These are phyloP conservation scores for Yamadazyma phyllophila DNA, from an alignment of 805 yeast species.

Conservation along the genomic window DNA sequence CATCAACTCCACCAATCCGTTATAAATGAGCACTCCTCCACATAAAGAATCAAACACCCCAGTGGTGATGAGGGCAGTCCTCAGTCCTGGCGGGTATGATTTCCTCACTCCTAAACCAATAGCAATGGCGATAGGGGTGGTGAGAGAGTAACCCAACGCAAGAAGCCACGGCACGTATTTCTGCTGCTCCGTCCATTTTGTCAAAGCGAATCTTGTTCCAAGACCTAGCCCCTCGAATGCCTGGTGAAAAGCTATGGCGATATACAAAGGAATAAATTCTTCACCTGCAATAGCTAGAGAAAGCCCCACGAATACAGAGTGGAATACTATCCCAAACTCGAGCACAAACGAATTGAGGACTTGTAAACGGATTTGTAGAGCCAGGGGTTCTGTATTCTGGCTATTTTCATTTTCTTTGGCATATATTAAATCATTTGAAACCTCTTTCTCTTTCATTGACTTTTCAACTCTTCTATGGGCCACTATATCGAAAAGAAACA, in stretches of 20 bases:
- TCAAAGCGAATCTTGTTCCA: conserved; percentile 59
- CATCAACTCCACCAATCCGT: conserved; percentile 75
- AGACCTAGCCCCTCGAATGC: conserved; percentile 83
- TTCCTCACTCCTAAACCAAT: conserved; percentile 75
- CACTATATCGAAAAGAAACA: conserved; percentile 51
- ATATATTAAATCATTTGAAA: conserved; percentile 12
- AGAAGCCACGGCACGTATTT: conserved; percentile 56
- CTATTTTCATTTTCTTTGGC: conserved; percentile 25
- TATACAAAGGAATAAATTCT: conserved; percentile 66
- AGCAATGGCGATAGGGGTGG: conserved; percentile 75
- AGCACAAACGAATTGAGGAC: conserved; percentile 46
- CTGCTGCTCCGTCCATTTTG: conserved; percentile 32
- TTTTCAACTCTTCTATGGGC: conserved; percentile 34
- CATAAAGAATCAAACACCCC: conserved; percentile 77
- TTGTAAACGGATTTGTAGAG: conserved; percentile 47
- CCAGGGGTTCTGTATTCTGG: conserved; percentile 22
- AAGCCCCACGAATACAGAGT: conserved; percentile 78
- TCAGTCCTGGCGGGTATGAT: conserved; percentile 56
- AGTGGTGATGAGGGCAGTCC: conserved; percentile 58
- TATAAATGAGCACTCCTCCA: conserved; percentile 73
- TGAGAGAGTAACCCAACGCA: conserved; percentile 49
- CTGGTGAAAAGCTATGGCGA: conserved; percentile 71
- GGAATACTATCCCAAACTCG: conserved; percentile 80
- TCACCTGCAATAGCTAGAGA: conserved; percentile 75
- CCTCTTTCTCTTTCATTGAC: conserved; percentile 18